Percentiles rank a stretch among this genome's conserved stretches.
These are phyloP conservation scores for Grosmannia huntii DNA, from an alignment of 2,329 filamentous ascomycete genomes.

Conservation along the genomic window DNA sequence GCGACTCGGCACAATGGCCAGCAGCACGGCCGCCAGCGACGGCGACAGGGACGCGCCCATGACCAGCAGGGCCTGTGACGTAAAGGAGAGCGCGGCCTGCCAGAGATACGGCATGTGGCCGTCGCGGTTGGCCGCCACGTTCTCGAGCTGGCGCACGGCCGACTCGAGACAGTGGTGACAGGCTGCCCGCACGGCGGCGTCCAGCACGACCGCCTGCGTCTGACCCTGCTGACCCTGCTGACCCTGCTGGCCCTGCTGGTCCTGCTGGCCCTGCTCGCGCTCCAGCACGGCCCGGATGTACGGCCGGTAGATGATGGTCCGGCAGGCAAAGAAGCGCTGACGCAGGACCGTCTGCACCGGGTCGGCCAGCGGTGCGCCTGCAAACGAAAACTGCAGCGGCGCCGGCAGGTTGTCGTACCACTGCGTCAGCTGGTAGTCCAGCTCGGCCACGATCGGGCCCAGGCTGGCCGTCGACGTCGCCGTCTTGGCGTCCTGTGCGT, in stretches of 20 bases:
- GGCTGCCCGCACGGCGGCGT: slow-evolving; percentile 61
- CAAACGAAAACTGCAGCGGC: slow-evolving; percentile 66
- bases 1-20: slow-evolving; percentile 39
- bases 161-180: slow-evolving; percentile 75
- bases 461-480: slow-evolving; percentile 53
- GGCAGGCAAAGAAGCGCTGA: slow-evolving; percentile 71
- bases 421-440: slow-evolving; percentile 71
- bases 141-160: slow-evolving; percentile 65
- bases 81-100: slow-evolving; percentile 73
- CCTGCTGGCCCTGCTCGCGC: slow-evolving; percentile 50
- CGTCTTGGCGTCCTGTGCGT: slow-evolving; percentile 58
- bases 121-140: slow-evolving; percentile 66
- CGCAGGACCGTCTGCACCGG: slow-evolving; percentile 69
- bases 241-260: slow-evolving; percentile 43
- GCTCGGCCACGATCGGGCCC: slow-evolving; percentile 64
- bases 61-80: slow-evolving; percentile 67
- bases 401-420: slow-evolving; percentile 72
- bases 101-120: slow-evolving; percentile 78
- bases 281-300: slow-evolving; percentile 72
- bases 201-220: slow-evolving; percentile 31
- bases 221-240: slow-evolving; percentile 50
- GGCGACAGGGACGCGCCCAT: slow-evolving; percentile 79
- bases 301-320: slow-evolving; percentile 75
- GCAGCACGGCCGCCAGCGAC: slow-evolving; percentile 53
- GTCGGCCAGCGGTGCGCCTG: slow-evolving; percentile 47